Conservation (phyloP, 2,329 filamentous ascomycete genomes). For the Aureobasidium sp. region DNA sequence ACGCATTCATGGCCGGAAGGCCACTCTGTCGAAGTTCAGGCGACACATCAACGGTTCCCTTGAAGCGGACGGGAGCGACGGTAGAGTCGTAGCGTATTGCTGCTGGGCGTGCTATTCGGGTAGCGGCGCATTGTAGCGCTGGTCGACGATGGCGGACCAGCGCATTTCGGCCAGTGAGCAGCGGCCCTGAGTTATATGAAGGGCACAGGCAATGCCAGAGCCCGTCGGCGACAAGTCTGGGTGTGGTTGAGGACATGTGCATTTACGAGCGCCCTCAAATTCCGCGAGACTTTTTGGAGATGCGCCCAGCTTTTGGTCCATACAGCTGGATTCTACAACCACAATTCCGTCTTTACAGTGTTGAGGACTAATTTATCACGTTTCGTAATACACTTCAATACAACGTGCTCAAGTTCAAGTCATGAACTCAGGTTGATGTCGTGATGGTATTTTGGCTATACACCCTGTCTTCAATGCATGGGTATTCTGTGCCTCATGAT, state of each 20-base stretch:
- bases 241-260: conserved; percentile 25
- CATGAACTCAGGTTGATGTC: conserved; percentile 3
- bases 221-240: conserved; percentile 42
- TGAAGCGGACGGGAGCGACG: not conserved
- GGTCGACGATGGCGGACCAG: conserved; percentile 11
- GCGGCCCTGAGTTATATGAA: conserved; percentile 27
- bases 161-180: not conserved
- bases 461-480: not conserved
- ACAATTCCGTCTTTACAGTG: not conserved
- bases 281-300: not conserved
- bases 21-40: not conserved
- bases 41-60: not conserved
- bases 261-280: not conserved
- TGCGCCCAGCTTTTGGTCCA: not conserved
- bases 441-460: not conserved
- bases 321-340: too few species aligned
- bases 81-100: conserved; percentile 17
- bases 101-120: not conserved
- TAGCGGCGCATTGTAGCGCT: conserved; percentile 12
- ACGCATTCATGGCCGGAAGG: not conserved
- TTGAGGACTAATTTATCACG: not conserved
- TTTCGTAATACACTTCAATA: not conserved
- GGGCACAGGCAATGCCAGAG: conserved; percentile 59
- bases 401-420: not conserved
- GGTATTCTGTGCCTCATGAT: not conserved